Percentiles rank a stretch among this genome's conserved stretches.
These are phyloP conservation scores for Blepharisma undulans DNA, from an alignment of 169 alveolate genomes.

Conservation along the genomic window DNA sequence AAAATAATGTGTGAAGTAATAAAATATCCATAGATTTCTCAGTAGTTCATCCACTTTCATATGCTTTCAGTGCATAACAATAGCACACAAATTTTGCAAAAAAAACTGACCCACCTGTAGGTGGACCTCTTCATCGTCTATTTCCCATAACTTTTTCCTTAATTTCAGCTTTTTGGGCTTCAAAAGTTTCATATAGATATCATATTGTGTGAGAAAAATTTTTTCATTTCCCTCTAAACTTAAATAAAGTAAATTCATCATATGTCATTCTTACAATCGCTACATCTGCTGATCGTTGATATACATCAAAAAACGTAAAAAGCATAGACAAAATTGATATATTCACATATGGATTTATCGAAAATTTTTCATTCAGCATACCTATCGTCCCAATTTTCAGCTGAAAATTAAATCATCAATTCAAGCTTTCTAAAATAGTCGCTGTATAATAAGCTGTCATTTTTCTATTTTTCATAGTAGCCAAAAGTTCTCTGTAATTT, in stretches of 20 bases:
- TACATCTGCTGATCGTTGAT: background rate
- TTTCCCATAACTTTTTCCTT: background rate
- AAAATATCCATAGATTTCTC: background rate
- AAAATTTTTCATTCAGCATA: background rate
- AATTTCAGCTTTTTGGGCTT: no score
- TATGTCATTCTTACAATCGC: background rate
- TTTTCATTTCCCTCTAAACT: no score
- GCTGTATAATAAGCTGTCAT: background rate
- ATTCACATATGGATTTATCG: background rate
- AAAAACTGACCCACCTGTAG: background rate
- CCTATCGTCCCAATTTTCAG: background rate
- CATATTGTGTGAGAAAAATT: no score
- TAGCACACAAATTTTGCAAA: background rate
- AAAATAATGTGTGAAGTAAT: background rate
- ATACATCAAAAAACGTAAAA: background rate
- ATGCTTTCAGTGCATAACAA: background rate
- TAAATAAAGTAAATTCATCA: no score
- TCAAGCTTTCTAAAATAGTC: background rate
- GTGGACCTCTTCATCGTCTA: background rate
- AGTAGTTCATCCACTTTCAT: background rate
- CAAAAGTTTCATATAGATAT: no score
- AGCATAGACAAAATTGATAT: background rate
- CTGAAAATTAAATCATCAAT: background rate
- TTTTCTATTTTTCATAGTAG: background rate
- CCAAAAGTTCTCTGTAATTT: background rate